Percentiles rank a stretch among this genome's conserved stretches.
Conservation (phyloP, 164 flowering plant species). For the Cinnamomum micranthum region DNA sequence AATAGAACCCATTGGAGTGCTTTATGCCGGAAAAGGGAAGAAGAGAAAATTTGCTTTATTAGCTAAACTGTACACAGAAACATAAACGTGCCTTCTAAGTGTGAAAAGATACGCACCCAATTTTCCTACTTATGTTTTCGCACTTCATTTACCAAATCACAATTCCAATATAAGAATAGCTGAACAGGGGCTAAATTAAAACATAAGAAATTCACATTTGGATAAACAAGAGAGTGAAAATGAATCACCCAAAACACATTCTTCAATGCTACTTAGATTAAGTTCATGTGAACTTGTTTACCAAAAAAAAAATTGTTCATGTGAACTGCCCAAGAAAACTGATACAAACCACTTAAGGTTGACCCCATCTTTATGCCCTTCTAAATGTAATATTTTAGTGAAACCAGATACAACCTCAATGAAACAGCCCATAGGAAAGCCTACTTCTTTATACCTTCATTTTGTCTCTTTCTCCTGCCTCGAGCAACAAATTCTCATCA, state of each 20-base stretch:
- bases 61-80: too few relatives aligned
- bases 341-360: background rate
- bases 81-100: background rate
- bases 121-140: background rate
- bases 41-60: too few relatives aligned
- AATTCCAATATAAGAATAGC: too few relatives aligned
- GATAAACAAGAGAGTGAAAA: background rate
- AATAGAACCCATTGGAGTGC: too few relatives aligned
- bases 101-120: background rate
- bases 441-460: background rate
- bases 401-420: background rate
- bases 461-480: background rate
- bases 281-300: background rate
- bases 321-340: constrained; percentile 8
- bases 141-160: background rate
- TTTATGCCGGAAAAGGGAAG: too few relatives aligned
- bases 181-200: too few relatives aligned
- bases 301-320: background rate
- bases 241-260: background rate
- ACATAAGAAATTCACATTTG: too few relatives aligned
- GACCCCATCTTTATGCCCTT: background rate
- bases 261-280: background rate
- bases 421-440: background rate
- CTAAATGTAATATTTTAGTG: background rate
- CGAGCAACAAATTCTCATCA: background rate